Base-by-base conservation (phyloP, 768 basidiomycete genomes). In the Mycena albidolilacea region DNA sequence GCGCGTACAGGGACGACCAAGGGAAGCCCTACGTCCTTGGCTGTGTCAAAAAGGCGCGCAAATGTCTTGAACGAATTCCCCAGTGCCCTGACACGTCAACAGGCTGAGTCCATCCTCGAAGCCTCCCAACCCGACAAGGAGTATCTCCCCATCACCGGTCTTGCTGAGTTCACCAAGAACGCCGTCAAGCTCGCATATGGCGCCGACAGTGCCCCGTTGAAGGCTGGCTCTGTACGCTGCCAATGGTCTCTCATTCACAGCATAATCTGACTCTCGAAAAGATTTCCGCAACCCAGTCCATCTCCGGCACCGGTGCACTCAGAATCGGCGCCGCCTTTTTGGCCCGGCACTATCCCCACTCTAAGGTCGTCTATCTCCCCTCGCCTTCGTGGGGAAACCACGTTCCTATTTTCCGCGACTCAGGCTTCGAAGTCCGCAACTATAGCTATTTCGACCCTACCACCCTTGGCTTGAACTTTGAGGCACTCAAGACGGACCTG, bases 361-460 rank as follows among this genome's bases (percentile, higher is more conserved):
- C 94, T 69, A 95, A 95, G 84, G 88, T 89, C 54, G 95, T 98
- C 78, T 98, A 98, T 85, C 88, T 99, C 61, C 97, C 98, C 43
- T 86, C 87, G 14, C 98, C 98, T 10, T 95, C 97, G 6, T 99
- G 98, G 98, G 97, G 97, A 30, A 98, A 98, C 86, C 98, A 99
- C 80, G 94, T 92, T 61, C 93, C 95, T 64, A 89, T 98, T 78
- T 97, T 97, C 88, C 92, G 92, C 76, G 96, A 98, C 82, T 96
- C 96, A 52, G 97, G 97, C 17, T 87, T 99, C 37, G 95, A 98
- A 82, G 96, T 99, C 78, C 92, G 94, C 78, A 85, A 87, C 5
- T 99, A 99, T 86, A 90, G 94, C 70, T 99, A 99, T 85, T 98
- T 97, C 81, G 92, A 98, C 86, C 95, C 95, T 83, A 88, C 89